Percentiles rank a stretch among this genome's conserved stretches.
Conservation (phyloP, 1,284 basidiomycete genomes). For the Tylopilus orsonianus region DNA sequence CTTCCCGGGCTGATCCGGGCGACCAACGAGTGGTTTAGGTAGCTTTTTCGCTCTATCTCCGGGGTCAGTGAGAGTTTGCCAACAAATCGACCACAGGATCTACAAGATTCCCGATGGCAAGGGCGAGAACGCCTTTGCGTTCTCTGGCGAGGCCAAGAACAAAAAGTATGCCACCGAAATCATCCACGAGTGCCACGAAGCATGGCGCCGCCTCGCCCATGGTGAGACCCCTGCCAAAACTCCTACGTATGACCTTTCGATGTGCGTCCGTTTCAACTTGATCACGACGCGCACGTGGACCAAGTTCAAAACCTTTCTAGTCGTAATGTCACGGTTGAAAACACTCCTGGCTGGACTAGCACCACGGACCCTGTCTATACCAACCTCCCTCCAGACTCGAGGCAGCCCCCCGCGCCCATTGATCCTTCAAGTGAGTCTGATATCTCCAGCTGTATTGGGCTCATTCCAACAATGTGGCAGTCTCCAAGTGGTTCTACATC, state of each 20-base stretch:
- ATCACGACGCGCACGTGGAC: constrained; percentile 1
- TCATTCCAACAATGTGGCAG: constrained; percentile 44
- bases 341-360: constrained; percentile 69
- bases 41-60: no score
- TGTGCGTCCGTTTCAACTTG: constrained; percentile 51
- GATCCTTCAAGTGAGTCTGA: constrained; percentile 77
- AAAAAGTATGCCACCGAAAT: constrained; percentile 99
- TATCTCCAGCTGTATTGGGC: neutral
- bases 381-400: constrained; percentile 75
- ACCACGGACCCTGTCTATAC: constrained; percentile 67
- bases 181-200: constrained; percentile 98
- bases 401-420: constrained; percentile 81
- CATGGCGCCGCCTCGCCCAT: constrained; percentile 92
- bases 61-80: no score
- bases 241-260: constrained; percentile 71
- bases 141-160: constrained; percentile 99
- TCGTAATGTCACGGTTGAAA: constrained; percentile 67
- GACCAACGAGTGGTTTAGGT: constrained; percentile 97
- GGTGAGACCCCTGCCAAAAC: constrained; percentile 80
- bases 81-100: no score
- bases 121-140: constrained; percentile 98
- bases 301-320: constrained; percentile 39
- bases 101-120: constrained; percentile 99
- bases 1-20: constrained; percentile 95
- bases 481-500: constrained; percentile 91